phyloP scores from a whole-genome alignment of 2,329 filamentous ascomycete species.

The Paracamarosporium sp. region DNA sequence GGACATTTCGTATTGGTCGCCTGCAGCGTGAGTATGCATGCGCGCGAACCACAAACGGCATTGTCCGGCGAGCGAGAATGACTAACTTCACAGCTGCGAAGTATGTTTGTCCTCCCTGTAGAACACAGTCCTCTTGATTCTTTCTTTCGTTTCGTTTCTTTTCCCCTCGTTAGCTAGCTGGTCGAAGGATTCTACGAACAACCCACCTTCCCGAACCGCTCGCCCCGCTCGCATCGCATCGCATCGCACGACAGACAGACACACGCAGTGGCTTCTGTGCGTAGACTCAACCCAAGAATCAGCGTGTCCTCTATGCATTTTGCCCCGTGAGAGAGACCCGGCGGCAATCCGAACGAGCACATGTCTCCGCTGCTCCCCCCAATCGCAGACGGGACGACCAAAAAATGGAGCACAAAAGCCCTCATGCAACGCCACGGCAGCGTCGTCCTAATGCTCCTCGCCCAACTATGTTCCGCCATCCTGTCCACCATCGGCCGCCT shows the following conservation, averaged over 20 bases:
- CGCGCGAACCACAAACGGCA: not conserved
- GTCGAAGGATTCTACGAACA: not conserved
- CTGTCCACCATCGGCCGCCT: slow-evolving; percentile 1
- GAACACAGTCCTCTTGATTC: too few relatives aligned
- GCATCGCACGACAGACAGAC: not conserved
- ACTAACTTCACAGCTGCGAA: too few relatives aligned
- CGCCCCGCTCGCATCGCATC: not conserved
- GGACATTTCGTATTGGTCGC: not conserved
- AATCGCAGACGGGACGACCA: too few relatives aligned
- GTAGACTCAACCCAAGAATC: not conserved
- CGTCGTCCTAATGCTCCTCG: slow-evolving; percentile 2
- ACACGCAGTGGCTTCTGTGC: not conserved
- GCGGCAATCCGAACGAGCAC: too few relatives aligned
- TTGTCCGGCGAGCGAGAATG: not conserved
- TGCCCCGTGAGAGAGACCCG: not conserved
- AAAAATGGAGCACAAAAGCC: not conserved
- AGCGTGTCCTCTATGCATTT: not conserved
- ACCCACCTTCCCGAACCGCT: not conserved
- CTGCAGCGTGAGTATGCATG: too few relatives aligned
- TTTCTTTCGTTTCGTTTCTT: too few relatives aligned
- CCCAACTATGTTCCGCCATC: not conserved
- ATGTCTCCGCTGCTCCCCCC: not conserved
- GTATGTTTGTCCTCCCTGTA: not conserved
- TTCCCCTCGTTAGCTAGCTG: too few relatives aligned
- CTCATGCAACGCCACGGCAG: not conserved